A percentile compares a stretch with the other conserved stretches of the same genome.
These are phyloP conservation scores for Aspergillus novoparasiticus DNA, from an alignment of 2,329 filamentous ascomycete species.

Conservation along the genomic window DNA sequence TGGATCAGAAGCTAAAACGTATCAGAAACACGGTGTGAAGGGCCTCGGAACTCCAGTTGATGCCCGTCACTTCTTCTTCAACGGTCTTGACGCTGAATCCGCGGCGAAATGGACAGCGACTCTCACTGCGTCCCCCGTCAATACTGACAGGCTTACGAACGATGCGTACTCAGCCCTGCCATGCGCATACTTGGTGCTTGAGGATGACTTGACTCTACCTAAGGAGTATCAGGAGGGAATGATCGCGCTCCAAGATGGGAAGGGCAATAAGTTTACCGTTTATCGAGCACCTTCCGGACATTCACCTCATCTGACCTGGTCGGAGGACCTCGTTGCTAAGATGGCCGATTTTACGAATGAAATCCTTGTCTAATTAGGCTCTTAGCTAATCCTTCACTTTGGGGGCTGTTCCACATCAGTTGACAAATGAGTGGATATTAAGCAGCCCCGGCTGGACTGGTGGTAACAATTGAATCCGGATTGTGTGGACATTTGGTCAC, in stretches of 20 bases:
- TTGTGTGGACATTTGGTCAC: fast-evolving
- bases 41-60: constrained; percentile 29
- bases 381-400: fast-evolving
- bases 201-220: constrained; percentile 31
- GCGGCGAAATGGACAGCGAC: constrained; percentile 27
- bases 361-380: not conserved
- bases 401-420: fast-evolving
- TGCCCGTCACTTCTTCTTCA: constrained; percentile 31
- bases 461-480: too few species aligned
- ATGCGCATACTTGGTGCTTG: constrained; percentile 37
- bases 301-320: constrained; percentile 39
- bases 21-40: constrained; percentile 19
- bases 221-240: constrained; percentile 37
- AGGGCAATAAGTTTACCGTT: constrained; percentile 21
- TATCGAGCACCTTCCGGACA: constrained; percentile 32
- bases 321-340: constrained; percentile 24
- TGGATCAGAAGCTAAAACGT: not conserved
- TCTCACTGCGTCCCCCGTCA: constrained; percentile 29
- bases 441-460: too few species aligned
- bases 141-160: constrained; percentile 32
- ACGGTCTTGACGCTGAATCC: constrained; percentile 24
- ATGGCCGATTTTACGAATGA: constrained; percentile 24
- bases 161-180: constrained; percentile 34
- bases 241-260: constrained; percentile 15
- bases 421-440: too few species aligned